A percentile compares a stretch with the other conserved stretches of the same genome.
Evolutionary conservation across 257 asterid genomes (phyloP).

Genomic region (Petunia secreta): DNA sequence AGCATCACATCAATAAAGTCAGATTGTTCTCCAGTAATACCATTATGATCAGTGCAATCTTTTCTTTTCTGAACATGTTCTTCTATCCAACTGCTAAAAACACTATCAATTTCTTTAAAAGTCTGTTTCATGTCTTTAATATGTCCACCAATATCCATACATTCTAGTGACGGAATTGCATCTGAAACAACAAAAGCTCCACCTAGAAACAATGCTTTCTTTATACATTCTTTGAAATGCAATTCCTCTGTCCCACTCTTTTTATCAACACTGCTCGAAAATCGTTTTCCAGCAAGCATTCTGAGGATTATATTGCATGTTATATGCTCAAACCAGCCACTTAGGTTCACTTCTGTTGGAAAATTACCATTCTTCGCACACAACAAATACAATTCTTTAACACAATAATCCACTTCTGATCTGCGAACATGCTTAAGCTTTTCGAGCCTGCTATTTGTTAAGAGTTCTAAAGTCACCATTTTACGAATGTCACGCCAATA

Average conservation of each 20-base stretch:
- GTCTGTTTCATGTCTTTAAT: constrained; percentile 50
- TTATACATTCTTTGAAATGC: constrained; percentile 44
- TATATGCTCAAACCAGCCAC: constrained; percentile 44
- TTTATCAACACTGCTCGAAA: constrained; percentile 8
- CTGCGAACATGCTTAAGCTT: constrained; percentile 45
- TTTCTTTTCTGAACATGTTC: constrained; percentile 42
- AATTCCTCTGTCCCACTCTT: constrained; percentile 19
- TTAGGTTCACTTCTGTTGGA: constrained; percentile 30
- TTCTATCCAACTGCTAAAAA: constrained; percentile 49
- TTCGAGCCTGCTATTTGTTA: constrained; percentile 44
- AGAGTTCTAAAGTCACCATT: constrained; percentile 51
- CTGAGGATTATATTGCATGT: constrained; percentile 45
- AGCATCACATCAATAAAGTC: constrained; percentile 63
- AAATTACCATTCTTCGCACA: not conserved
- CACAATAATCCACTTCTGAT: constrained; percentile 39
- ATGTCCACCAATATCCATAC: constrained; percentile 66
- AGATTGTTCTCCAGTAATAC: constrained; percentile 2
- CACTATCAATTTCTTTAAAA: constrained; percentile 42
- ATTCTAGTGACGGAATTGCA: constrained; percentile 53
- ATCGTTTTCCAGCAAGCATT: constrained; percentile 51
- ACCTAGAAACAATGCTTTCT: constrained; percentile 43
- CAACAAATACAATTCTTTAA: constrained; percentile 35
- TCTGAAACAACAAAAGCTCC: constrained; percentile 63
- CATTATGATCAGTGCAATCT: not conserved
- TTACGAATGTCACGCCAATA: constrained; percentile 64